phyloP scores from a whole-genome alignment of 225 moss, liverwort and hornwort genomes.

The Straminergon stramineum region DNA sequence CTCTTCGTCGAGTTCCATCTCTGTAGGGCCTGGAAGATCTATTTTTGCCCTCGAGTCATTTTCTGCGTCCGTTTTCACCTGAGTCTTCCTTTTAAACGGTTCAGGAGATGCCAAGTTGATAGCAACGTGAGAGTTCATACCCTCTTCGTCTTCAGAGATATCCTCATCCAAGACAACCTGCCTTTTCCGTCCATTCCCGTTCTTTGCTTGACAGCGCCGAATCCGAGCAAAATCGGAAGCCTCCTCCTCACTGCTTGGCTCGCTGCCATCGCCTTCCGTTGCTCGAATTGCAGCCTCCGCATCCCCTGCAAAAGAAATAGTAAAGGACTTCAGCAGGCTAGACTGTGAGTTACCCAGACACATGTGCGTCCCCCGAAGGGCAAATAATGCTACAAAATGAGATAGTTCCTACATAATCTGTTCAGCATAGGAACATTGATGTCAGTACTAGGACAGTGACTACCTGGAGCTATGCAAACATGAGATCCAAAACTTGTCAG shows the following conservation, averaged over 20 bases:
- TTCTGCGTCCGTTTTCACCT: background rate
- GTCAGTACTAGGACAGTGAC: background rate
- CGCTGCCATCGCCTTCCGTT: constrained; percentile 50
- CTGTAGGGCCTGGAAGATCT: background rate
- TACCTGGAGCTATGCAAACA: background rate
- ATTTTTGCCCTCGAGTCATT: background rate
- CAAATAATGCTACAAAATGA: background rate
- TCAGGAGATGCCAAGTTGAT: constrained; percentile 55
- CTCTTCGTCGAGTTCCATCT: constrained; percentile 39
- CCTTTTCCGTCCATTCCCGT: constrained; percentile 51
- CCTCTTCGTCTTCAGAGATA: constrained; percentile 30
- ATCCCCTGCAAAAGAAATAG: constrained; percentile 42
- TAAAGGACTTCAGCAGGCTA: background rate
- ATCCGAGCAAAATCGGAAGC: constrained; percentile 34
- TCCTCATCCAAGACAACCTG: constrained; percentile 64
- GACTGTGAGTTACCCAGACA: background rate
- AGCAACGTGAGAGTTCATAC: constrained; percentile 14
- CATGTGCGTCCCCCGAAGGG: background rate
- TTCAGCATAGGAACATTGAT: background rate
- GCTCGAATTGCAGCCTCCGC: constrained; percentile 85
- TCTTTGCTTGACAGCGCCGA: constrained; percentile 47
- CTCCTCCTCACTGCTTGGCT: constrained; percentile 76
- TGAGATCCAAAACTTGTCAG: background rate
- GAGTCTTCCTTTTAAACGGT: constrained; percentile 31
- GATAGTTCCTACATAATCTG: background rate